Conservation (phyloP, 139 green algal genomes). For the Chlorella sp. region DNA sequence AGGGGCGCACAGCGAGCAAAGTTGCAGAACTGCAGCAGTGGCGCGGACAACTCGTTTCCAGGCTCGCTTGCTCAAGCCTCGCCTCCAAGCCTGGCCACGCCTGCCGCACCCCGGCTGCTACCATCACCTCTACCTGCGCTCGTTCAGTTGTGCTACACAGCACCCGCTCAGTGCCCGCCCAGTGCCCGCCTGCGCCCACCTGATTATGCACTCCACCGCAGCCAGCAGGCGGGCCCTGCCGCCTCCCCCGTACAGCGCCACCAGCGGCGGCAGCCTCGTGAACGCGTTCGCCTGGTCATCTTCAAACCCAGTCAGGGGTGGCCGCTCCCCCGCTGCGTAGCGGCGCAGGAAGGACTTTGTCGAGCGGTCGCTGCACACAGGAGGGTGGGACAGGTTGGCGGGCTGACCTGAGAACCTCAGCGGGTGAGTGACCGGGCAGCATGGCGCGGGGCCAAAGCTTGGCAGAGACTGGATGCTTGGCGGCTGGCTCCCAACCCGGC, state of each 20-base stretch:
- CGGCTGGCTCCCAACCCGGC: too few relatives aligned
- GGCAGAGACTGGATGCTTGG: too few relatives aligned
- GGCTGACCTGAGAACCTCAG: too few relatives aligned
- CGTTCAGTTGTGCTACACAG: background rate
- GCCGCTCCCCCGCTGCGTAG: slow-evolving; percentile 37
- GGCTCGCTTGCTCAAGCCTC: too few relatives aligned
- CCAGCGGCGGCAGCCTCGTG: slow-evolving; percentile 53
- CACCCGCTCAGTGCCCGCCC: background rate
- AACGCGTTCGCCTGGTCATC: slow-evolving; percentile 66
- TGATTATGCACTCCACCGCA: slow-evolving; percentile 21
- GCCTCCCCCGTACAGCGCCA: slow-evolving; percentile 40
- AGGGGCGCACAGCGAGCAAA: background rate
- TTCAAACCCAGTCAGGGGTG: slow-evolving; percentile 49
- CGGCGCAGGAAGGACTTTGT: slow-evolving; percentile 63
- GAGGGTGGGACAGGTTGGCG: background rate
- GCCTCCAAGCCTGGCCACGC: too few relatives aligned
- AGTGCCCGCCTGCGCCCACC: slow-evolving; percentile 6
- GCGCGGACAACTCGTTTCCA: too few relatives aligned
- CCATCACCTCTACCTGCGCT: too few relatives aligned
- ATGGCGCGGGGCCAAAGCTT: too few relatives aligned
- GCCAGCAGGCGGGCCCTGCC: background rate
- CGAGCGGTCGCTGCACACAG: background rate
- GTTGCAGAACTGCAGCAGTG: background rate
- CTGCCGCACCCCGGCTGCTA: too few relatives aligned
- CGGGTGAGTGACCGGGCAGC: too few relatives aligned